Evolutionary conservation across 768 basidiomycete genomes (phyloP).

Genomic region (Mycena capillaripes): DNA sequence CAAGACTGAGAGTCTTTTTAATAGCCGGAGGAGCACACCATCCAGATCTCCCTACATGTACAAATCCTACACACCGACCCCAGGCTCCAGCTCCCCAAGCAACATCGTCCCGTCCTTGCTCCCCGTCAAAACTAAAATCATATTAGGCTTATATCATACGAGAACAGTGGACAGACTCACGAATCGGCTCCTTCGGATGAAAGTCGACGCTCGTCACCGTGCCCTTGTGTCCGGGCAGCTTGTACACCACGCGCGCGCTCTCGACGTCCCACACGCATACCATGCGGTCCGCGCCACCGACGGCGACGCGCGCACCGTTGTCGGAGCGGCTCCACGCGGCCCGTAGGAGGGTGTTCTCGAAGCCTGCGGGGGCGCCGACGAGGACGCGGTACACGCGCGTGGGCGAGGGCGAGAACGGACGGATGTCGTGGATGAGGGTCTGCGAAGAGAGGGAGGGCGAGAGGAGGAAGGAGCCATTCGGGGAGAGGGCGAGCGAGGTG

Average conservation of each 20-base stretch:
- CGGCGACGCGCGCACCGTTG: slow-evolving; percentile 84
- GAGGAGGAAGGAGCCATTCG: slow-evolving; percentile 88
- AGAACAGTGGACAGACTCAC: slow-evolving; percentile 61
- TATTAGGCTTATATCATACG: neutral
- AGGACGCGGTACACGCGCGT: slow-evolving; percentile 84
- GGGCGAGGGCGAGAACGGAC: slow-evolving; percentile 92
- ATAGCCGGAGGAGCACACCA: too few relatives aligned
- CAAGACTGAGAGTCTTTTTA: too few relatives aligned
- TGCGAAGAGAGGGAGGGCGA: slow-evolving; percentile 93
- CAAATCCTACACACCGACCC: slow-evolving; percentile 58
- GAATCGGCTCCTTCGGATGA: slow-evolving; percentile 95
- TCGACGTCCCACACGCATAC: slow-evolving; percentile 92
- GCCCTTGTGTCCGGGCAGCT: slow-evolving; percentile 97
- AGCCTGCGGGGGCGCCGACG: slow-evolving; percentile 92
- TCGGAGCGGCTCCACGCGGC: slow-evolving; percentile 86
- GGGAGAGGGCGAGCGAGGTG: slow-evolving; percentile 92
- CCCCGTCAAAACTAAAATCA: slow-evolving; percentile 80
- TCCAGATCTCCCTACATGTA: too few relatives aligned
- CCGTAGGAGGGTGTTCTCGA: slow-evolving; percentile 88
- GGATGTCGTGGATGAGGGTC: slow-evolving; percentile 91
- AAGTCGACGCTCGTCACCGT: slow-evolving; percentile 97
- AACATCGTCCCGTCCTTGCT: slow-evolving; percentile 96
- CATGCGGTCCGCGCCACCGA: slow-evolving; percentile 91
- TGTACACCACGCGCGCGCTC: slow-evolving; percentile 80
- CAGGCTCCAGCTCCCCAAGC: slow-evolving; percentile 89